Evolutionary conservation across 2,329 filamentous ascomycete species (phyloP).

Genomic region (Lasiodiplodia hormozganensis): DNA sequence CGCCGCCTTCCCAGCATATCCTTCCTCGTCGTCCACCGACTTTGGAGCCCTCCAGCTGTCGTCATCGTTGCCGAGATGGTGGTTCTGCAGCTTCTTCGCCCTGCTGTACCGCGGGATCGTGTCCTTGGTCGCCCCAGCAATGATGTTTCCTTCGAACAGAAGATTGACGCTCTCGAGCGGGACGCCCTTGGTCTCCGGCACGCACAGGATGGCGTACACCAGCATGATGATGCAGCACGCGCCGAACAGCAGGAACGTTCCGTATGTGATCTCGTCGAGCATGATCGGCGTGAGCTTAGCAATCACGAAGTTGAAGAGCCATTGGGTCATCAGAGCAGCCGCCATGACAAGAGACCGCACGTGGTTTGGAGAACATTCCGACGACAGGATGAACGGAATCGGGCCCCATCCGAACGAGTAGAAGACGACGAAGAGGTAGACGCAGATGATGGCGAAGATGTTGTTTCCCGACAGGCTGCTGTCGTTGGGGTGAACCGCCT

Average conservation of each 20-base stretch:
- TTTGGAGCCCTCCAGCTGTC: background rate
- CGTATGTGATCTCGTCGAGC: constrained; percentile 52
- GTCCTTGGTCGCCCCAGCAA: constrained; percentile 39
- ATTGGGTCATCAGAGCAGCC: constrained; percentile 54
- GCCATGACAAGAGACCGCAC: constrained; percentile 53
- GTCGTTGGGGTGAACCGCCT: constrained; percentile 43
- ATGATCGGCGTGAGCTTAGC: constrained; percentile 51
- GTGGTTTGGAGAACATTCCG: constrained; percentile 50
- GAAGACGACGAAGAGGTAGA: constrained; percentile 58
- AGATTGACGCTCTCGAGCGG: constrained; percentile 51
- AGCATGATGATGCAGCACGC: constrained; percentile 51
- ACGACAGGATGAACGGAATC: constrained; percentile 53
- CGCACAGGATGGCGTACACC: constrained; percentile 50
- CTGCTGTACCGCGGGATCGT: constrained; percentile 19
- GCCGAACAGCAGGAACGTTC: constrained; percentile 53
- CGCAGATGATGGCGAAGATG: constrained; percentile 59
- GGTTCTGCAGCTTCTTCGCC: constrained; percentile 25
- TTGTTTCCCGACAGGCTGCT: constrained; percentile 42
- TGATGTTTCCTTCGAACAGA: constrained; percentile 52
- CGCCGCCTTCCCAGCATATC: background rate
- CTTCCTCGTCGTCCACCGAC: background rate
- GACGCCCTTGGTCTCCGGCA: constrained; percentile 54
- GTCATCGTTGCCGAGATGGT: background rate
- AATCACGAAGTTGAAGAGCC: constrained; percentile 50
- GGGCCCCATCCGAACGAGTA: constrained; percentile 56